Evolutionary conservation across 2,329 filamentous ascomycete species (phyloP), one percentile per base, ranked within the genome.

Genomic region (Ophiostoma ips): DNA sequence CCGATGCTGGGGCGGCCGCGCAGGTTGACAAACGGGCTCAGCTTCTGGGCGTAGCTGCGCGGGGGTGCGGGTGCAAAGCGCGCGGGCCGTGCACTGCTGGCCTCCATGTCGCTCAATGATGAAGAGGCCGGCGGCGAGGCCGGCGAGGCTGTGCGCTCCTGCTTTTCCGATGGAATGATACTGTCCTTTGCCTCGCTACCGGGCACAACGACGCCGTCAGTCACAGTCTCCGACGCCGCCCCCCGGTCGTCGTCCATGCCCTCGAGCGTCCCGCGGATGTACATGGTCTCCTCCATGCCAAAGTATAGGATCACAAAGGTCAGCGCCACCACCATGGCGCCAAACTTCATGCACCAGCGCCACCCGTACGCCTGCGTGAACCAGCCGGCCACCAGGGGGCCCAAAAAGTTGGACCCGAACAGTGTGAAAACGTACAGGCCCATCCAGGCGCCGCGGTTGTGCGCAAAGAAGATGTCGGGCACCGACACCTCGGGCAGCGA

Each of bases 281-380:
- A 77, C 58, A 75, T 79, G 5, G 76, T 78, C 60, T 80, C 77
- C 59, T 80, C 77, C 66, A 78, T 71, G 59, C 73, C 71, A 56
- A 80, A 73, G 62, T 77, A 78, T 2, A 73, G 61, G 54, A 76
- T 67, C 16, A 79, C 56, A 35, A 73, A 71, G 10, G 63, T 66
- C 1, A 71, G 60, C 1, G 62, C 73, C 3, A 64, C 60, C 55
- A 79, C 68, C 28, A 81, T 77, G 5, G 75, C 71, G 33, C 70
- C 70, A 65, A 73, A 77, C 56, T 72, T 69, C 61, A 72, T 63
- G 15, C 68, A 66, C 70, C 71, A 76, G 49, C 66, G 53, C 71
- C 71, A 76, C 2, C 71, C 70, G 52, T 66, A 64, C 1, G 64
- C 65, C 38, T 73, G 66, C 35, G 64, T 64, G 52, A 77, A 70